These are phyloP conservation scores for Xylariaceae sp. DNA, from an alignment of 2,329 filamentous ascomycete genomes.

Conservation along the genomic window DNA sequence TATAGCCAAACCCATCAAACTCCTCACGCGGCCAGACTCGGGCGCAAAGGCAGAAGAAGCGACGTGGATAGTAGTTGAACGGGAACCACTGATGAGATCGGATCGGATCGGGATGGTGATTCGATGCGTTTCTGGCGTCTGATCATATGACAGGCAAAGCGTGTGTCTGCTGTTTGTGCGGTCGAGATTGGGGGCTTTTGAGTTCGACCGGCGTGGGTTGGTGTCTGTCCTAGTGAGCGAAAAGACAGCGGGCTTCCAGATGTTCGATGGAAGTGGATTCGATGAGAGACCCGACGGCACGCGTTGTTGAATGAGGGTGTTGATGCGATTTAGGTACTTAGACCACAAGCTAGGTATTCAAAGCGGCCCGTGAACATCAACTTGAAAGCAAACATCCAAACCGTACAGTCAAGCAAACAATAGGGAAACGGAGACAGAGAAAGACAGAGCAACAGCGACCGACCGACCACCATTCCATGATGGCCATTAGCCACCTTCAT, in stretches of 20 bases:
- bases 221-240: background rate
- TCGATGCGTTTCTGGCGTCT: background rate
- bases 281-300: background rate
- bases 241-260: background rate
- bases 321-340: background rate
- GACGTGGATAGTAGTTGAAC: background rate
- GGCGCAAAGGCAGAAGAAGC: background rate
- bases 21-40: background rate
- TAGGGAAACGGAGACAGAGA: too few species aligned
- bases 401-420: too few species aligned
- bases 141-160: background rate
- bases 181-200: background rate
- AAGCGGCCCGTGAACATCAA: too few species aligned
- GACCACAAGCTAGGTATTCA: too few species aligned
- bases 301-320: background rate
- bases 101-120: background rate
- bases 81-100: background rate
- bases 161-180: background rate
- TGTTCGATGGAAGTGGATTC: background rate
- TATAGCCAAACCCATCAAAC: background rate
- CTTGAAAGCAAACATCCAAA: too few species aligned
- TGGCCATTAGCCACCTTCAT: background rate
- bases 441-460: background rate
- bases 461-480: background rate
- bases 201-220: background rate